Evolutionary conservation across 345 rosid genomes (phyloP).

Genomic region (Odontarrhena argentea): DNA sequence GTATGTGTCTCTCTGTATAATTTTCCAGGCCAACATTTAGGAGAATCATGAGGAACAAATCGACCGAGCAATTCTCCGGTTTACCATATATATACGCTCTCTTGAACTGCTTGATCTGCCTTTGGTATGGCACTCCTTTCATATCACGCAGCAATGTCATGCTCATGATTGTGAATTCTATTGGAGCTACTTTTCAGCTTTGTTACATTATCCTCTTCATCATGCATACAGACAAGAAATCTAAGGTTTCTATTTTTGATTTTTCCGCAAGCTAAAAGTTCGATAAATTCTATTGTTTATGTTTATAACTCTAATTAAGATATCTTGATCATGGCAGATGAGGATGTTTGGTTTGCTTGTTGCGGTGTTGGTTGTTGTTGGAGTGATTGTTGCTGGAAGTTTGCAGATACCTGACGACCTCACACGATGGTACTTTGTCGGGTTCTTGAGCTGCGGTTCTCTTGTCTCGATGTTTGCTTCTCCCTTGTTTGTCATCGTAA

Average conservation of each 20-base stretch:
- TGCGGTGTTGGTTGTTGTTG: conserved; percentile 52
- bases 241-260: conserved; percentile 52
- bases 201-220: conserved; percentile 64
- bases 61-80: conserved; percentile 84
- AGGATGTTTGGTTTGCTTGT: conserved; percentile 61
- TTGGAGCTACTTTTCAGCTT: conserved; percentile 73
- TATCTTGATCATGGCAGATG: conserved; percentile 46
- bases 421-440: conserved; percentile 56
- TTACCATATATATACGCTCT: conserved; percentile 83
- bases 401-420: conserved; percentile 50
- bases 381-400: conserved; percentile 57
- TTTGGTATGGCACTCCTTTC: conserved; percentile 83
- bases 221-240: conserved; percentile 52
- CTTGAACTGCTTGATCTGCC: conserved; percentile 76
- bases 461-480: conserved; percentile 93
- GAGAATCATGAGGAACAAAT: conserved; percentile 74
- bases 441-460: conserved; percentile 63
- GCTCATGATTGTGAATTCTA: conserved; percentile 75
- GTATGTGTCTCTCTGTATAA: conserved; percentile 17
- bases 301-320: conserved; percentile 1
- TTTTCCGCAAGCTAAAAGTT: neutral
- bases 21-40: conserved; percentile 74
- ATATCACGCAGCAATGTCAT: conserved; percentile 56
- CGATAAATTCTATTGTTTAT: neutral
- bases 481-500: conserved; percentile 84